Conservation (phyloP, 495 filamentous ascomycete species). For the Neurospora africana region DNA sequence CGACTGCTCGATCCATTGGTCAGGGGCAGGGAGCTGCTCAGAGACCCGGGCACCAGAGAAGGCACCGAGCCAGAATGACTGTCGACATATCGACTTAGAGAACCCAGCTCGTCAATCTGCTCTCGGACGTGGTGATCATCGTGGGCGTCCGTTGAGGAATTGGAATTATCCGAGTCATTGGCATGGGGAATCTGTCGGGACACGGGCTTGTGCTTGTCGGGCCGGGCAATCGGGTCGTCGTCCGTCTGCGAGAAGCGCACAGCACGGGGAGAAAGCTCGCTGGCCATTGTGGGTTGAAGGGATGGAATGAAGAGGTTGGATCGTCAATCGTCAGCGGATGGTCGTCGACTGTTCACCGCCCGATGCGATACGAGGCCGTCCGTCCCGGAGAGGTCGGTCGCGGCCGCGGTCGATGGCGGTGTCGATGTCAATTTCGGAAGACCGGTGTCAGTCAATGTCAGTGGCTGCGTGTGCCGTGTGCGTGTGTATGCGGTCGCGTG, state of each 20-base stretch:
- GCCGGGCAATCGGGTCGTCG: slow-evolving; percentile 17
- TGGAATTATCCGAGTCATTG: slow-evolving; percentile 55
- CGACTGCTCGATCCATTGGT: slow-evolving; percentile 24
- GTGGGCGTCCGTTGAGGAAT: slow-evolving; percentile 50
- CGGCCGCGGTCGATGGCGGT: neutral
- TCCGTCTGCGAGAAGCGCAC: slow-evolving; percentile 42
- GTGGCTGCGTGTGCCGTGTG: neutral
- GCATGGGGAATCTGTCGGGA: slow-evolving; percentile 35
- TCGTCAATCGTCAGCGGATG: neutral
- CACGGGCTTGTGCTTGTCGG: slow-evolving; percentile 27
- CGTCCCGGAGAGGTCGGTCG: neutral
- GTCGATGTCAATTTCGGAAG: neutral
- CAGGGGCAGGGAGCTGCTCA: slow-evolving; percentile 16
- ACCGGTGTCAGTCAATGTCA: neutral
- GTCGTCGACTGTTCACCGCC: neutral
- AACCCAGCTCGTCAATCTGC: slow-evolving; percentile 37
- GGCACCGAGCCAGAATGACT: slow-evolving; percentile 25
- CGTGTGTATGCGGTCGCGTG: neutral
- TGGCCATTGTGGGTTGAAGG: slow-evolving; percentile 14
- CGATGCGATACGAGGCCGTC: neutral
- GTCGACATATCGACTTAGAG: slow-evolving; percentile 31
- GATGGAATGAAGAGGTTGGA: neutral
- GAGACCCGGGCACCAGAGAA: slow-evolving; percentile 24
- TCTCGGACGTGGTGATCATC: slow-evolving; percentile 37
- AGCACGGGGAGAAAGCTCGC: slow-evolving; percentile 38